These are phyloP conservation scores for Yamadazyma sp. DNA, from an alignment of 1,139 yeast species.

Conservation along the genomic window DNA sequence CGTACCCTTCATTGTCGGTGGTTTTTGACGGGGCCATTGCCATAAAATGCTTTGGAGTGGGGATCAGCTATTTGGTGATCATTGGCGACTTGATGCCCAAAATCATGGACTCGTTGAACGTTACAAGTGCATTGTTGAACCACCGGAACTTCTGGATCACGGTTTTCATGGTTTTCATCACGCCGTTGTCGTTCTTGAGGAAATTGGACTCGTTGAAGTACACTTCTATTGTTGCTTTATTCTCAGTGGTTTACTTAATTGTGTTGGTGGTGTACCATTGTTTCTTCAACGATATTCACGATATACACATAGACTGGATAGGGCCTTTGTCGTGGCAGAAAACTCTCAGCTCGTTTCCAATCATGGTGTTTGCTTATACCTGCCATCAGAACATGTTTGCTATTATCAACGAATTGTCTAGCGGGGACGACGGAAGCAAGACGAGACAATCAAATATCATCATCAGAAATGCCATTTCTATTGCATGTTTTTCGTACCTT, in stretches of 20 bases:
- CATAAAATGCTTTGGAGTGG: slow-evolving; percentile 83
- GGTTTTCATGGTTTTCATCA: slow-evolving; percentile 56
- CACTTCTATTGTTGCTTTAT: slow-evolving; percentile 80
- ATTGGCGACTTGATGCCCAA: slow-evolving; percentile 92
- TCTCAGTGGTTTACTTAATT: slow-evolving; percentile 76
- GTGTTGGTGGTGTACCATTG: slow-evolving; percentile 71
- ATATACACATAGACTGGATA: slow-evolving; percentile 25
- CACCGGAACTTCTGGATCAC: slow-evolving; percentile 72
- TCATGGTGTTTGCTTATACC: slow-evolving; percentile 90
- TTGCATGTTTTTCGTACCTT: slow-evolving; percentile 60
- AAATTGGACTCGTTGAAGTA: slow-evolving; percentile 82
- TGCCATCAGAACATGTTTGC: slow-evolving; percentile 95
- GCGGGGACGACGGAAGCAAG: slow-evolving; percentile 42
- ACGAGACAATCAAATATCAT: slow-evolving; percentile 54
- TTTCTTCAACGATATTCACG: slow-evolving; percentile 33
- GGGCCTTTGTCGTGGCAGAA: slow-evolving; percentile 41
- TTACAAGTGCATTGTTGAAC: slow-evolving; percentile 22
- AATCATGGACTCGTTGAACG: slow-evolving; percentile 48
- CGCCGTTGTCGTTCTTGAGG: slow-evolving; percentile 74
- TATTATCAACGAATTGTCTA: slow-evolving; percentile 67
- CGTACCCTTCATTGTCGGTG: slow-evolving; percentile 51
- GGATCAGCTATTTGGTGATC: slow-evolving; percentile 81
- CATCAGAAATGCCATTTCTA: slow-evolving; percentile 57
- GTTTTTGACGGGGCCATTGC: slow-evolving; percentile 54
- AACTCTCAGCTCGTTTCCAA: slow-evolving; percentile 65